Evolutionary conservation across 106 monocot genomes (phyloP), one percentile per base, ranked within the genome.

Genomic region (Allium sativum): DNA sequence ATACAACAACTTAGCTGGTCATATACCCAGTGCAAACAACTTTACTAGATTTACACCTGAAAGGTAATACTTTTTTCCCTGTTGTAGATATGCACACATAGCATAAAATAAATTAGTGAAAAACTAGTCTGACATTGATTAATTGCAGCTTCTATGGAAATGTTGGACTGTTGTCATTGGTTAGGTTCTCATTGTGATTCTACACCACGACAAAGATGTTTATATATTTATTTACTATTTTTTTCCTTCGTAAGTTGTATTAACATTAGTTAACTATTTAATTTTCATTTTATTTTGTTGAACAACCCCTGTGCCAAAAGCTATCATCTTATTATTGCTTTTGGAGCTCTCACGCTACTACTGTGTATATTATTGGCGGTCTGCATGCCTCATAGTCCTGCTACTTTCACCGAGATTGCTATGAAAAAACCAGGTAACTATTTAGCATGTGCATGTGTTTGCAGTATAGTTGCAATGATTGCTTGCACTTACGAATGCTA

Each of bases 141-240:
- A 19, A 1, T 51, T 78, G 31, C 72, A 96, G 95, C 62, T 96
- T 96, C 55, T 54, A 84, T 40, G 95, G 95, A 61, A 96, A 96
- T 46, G 90, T 90, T 61, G 72, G 77, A 60, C 82, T 96, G 95
- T 76, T 87, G 87, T 18, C 81, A 79, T 55, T 90, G 95, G 90
- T 45, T 79, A 7, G 68, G 62, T 42, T 84, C 90, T 31, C 65
- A 65, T 15, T 96, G 95, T 61, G 61, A 53, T 46, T 68, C 85
- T 14, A 78, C 67, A 68, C 18, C 77, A 19, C 40, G 69, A 44
- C 53, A 68, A 48, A 85, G 82, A 85, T 77, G 48, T 31, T 69
- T 17, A 19, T 22, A 21, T 12, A 19, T 4, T n/a, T 43, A 1
- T 18, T 44, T 3, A 17, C 18, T 18, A 17, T 3, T 44, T 16